Percentiles rank a stretch among this genome's conserved stretches.
Conservation (phyloP, 2,329 filamentous ascomycete species). For the Ceratocystis variospora region DNA sequence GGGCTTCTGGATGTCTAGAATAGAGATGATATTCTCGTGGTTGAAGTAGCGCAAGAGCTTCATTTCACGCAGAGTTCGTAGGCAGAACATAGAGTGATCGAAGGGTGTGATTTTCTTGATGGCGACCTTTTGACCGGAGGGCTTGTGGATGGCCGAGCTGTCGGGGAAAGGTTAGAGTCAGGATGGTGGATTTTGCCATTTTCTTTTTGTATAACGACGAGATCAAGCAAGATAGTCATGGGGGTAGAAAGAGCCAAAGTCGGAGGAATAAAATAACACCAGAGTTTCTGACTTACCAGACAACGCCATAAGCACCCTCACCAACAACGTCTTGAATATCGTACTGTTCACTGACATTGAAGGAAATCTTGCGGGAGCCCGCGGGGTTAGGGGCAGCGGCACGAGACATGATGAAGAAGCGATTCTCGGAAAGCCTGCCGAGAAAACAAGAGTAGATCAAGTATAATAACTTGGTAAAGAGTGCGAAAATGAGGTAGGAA, state of each 20-base stretch:
- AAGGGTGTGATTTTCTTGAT: conserved; percentile 99
- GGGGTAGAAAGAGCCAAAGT: background rate
- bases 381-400: conserved; percentile 42
- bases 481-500: conserved; percentile 9
- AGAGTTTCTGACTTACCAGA: conserved; percentile 55
- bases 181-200: background rate
- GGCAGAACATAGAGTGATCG: conserved; percentile 97
- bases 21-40: conserved; percentile 99
- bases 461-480: conserved; percentile 10
- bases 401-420: conserved; percentile 37
- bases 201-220: too few relatives aligned
- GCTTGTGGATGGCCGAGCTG: conserved; percentile 95
- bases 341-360: conserved; percentile 99
- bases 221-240: too few relatives aligned
- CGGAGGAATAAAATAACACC: background rate
- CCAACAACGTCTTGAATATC: conserved; percentile 99
- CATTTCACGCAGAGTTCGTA: conserved; percentile 95
- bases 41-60: conserved; percentile 98
- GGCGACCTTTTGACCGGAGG: conserved; percentile 92
- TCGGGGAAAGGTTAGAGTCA: background rate
- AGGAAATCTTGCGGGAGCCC: conserved; percentile 85
- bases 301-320: conserved; percentile 94
- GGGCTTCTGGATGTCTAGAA: conserved; percentile 96
- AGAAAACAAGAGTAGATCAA: background rate
- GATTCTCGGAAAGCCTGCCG: conserved; percentile 15